These are phyloP conservation scores for Arctostaphylos glauca DNA, from an alignment of 148 eudicot species.

Conservation along the genomic window DNA sequence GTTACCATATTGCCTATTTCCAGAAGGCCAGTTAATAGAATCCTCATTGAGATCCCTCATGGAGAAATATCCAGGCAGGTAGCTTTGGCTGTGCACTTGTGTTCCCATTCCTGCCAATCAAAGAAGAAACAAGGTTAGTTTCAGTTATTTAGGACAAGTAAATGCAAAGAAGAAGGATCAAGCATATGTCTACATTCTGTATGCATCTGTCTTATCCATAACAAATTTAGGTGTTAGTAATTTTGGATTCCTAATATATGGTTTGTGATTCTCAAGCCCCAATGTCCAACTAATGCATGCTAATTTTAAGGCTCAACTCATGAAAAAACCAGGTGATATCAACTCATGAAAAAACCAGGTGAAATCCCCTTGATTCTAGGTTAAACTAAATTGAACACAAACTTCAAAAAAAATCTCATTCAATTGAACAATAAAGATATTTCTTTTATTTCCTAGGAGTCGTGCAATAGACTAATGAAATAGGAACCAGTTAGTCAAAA, in stretches of 20 bases:
- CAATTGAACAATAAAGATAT: not conserved
- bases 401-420: not conserved
- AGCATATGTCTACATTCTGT: not conserved
- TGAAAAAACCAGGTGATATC: too few relatives aligned
- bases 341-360: too few relatives aligned
- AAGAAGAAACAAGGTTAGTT: constrained; percentile 11
- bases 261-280: not conserved
- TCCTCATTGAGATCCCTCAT: constrained; percentile 77
- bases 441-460: not conserved
- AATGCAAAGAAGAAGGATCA: too few relatives aligned
- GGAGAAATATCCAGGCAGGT: constrained; percentile 53
- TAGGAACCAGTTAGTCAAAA: not conserved
- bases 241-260: not conserved
- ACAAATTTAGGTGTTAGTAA: not conserved
- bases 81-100: constrained; percentile 63
- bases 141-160: not conserved
- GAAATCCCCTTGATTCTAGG: constrained; percentile 2
- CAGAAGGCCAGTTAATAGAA: constrained; percentile 60
- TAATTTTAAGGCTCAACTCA: not conserved
- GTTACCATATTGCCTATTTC: constrained; percentile 55
- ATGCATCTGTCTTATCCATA: not conserved
- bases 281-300: not conserved
- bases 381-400: constrained; percentile 15
- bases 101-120: constrained; percentile 76
- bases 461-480: constrained; percentile 17